These are phyloP conservation scores for Penicillium rolfsii DNA, from an alignment of 2,329 filamentous ascomycete genomes.

Conservation along the genomic window DNA sequence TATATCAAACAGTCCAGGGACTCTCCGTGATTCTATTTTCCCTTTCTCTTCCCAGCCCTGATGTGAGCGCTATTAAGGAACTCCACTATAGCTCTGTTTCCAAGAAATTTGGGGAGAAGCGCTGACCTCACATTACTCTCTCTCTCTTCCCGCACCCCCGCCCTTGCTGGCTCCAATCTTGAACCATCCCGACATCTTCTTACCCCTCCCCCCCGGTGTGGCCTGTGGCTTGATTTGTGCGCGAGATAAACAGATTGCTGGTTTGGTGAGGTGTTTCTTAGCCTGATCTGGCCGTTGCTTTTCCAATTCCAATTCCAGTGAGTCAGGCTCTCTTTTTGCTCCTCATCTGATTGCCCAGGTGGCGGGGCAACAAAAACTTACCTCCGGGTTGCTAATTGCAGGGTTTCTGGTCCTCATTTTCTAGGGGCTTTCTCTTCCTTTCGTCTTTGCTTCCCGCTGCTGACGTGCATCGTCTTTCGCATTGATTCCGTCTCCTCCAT, in stretches of 20 bases:
- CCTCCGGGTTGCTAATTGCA: background rate
- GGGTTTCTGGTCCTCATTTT: background rate
- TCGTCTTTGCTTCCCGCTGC: background rate
- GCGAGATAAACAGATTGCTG: background rate
- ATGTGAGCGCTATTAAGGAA: conserved; percentile 31
- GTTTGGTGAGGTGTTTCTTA: background rate
- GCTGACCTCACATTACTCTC: conserved; percentile 18
- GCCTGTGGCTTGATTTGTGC: background rate
- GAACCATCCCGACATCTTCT: background rate
- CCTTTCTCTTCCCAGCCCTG: background rate
- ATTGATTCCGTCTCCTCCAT: background rate
- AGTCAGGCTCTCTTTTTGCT: background rate
- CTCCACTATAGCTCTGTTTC: conserved; percentile 23
- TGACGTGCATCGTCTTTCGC: background rate
- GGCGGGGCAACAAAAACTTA: background rate
- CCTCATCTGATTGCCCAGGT: background rate
- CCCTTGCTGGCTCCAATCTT: conserved; percentile 4
- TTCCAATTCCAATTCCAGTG: background rate
- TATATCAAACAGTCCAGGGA: background rate
- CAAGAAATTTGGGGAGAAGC: conserved; percentile 15
- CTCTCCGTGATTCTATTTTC: background rate
- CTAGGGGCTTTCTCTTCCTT: background rate
- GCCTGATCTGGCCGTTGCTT: background rate
- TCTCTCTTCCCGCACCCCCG: conserved; percentile 7
- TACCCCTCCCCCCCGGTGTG: conserved; percentile 5